phyloP scores from a whole-genome alignment of 139 green algal species.

The Chlamydomonas eustigma region DNA sequence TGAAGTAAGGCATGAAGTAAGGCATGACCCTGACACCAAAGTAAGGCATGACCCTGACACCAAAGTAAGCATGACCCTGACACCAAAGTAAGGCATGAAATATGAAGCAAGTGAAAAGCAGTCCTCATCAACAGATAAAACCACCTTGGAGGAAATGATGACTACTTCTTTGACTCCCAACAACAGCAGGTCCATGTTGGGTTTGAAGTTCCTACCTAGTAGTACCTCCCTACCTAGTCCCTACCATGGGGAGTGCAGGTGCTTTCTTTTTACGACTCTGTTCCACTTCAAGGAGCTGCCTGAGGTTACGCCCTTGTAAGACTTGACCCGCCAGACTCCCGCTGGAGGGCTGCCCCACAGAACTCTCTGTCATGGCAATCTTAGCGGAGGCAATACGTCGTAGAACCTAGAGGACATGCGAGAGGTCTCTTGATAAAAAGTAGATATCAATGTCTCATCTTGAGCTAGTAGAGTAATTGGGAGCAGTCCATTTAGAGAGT shows the following conservation, averaged over 20 bases:
- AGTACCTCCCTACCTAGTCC: not conserved
- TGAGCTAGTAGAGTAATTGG: too few relatives aligned
- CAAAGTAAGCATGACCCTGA: not conserved
- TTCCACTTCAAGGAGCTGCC: too few relatives aligned
- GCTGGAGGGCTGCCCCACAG: not conserved
- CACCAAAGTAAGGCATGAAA: not conserved
- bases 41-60: not conserved
- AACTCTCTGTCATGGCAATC: not conserved
- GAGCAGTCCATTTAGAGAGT: too few relatives aligned
- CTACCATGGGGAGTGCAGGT: not conserved
- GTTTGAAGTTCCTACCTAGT: not conserved
- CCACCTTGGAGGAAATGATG: too few relatives aligned
- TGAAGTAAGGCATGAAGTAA: not conserved
- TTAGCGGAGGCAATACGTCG: not conserved
- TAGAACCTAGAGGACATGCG: not conserved
- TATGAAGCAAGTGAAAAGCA: not conserved
- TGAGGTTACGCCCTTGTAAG: not conserved
- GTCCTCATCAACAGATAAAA: too few relatives aligned
- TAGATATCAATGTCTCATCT: not conserved
- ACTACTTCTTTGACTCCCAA: too few relatives aligned
- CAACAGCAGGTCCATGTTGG: not conserved
- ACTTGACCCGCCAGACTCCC: not conserved
- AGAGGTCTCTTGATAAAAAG: not conserved
- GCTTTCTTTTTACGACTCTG: not conserved
- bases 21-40: not conserved